phyloP scores from a whole-genome alignment of 768 basidiomycete species.

The Lactarius sanguifluus region DNA sequence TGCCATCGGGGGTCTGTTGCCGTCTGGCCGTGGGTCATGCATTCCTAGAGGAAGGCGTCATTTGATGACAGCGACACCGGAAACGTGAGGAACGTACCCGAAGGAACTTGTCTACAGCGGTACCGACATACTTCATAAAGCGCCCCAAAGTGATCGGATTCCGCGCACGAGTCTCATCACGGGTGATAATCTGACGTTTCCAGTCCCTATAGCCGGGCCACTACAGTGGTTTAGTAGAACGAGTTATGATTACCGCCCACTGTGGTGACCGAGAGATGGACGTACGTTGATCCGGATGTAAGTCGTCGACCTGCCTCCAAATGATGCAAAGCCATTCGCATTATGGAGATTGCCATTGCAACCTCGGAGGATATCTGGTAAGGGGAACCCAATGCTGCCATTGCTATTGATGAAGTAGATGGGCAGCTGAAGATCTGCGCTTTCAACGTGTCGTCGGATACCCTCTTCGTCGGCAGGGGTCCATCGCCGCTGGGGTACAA shows the following conservation, averaged over 20 bases:
- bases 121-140: slow-evolving; percentile 16
- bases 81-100: neutral
- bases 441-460: slow-evolving; percentile 1
- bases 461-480: slow-evolving; percentile 7
- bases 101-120: slow-evolving; percentile 12
- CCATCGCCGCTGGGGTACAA: slow-evolving; percentile 22
- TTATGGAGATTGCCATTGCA: slow-evolving; percentile 2
- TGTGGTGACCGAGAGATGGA: neutral
- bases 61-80: neutral
- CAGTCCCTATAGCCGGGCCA: slow-evolving; percentile 10
- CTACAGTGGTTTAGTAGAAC: neutral
- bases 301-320: neutral
- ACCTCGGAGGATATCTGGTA: slow-evolving; percentile 13
- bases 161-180: slow-evolving; percentile 4
- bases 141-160: slow-evolving; percentile 9
- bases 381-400: neutral
- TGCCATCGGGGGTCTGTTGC: too few relatives aligned
- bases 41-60: neutral
- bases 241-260: neutral
- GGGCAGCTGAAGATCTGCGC: slow-evolving; percentile 10
- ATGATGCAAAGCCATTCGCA: neutral
- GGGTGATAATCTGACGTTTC: slow-evolving; percentile 11
- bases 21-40: neutral
- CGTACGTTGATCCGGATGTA: neutral
- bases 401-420: slow-evolving; percentile 7